Evolutionary conservation across 345 rosid genomes (phyloP), one percentile per base, ranked within the genome.

Genomic region (Salix dunnii): DNA sequence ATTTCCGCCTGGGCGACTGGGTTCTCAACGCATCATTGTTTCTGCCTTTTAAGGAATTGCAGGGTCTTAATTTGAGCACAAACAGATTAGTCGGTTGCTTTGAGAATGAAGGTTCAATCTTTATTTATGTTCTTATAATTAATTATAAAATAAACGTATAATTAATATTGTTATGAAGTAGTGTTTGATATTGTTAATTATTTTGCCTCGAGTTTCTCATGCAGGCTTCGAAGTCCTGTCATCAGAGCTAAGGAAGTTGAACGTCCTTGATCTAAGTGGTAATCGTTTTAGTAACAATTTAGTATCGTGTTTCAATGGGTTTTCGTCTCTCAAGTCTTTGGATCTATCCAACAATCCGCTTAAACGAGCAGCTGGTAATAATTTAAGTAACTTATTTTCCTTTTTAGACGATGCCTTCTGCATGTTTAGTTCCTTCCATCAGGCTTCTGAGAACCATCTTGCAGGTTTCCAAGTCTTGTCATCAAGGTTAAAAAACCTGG

Each of bases 1-100:
- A 42, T 49, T 3, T 1, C 5, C 9, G 5, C 27, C 1, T 2
- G 58, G 74, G 2, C 31, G 35, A 48, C 7, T 64, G 62, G 71
- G 33, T 30, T 17, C 63, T 74, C 12, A 74, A 74, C 14, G 21
- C 77, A 2, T 64, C 77, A 48, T 67, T 74, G 71, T 66, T 74
- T 66, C 71, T 74, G 14, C 71, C 71, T 14, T 74, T 74, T 48
- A 14, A 46, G n/a, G 46, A 46, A 11, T 46, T 74, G 18, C 4
- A 17, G 0, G 0, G 1, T 65, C 77, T 74, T 12, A 1, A n/a
- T 21, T 33, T 74, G 5, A 11, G 5, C 3, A 17, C 1, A 1
- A 67, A 36, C 3, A 11, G n/a, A 9, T 48, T 74, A 13, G 7
- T 48, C 8, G 71, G 71, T 31, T 74, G 25, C 36, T 4, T 30